These are phyloP conservation scores for Xylogone sp. DNA, from an alignment of 2,329 filamentous ascomycete species.

Conservation along the genomic window DNA sequence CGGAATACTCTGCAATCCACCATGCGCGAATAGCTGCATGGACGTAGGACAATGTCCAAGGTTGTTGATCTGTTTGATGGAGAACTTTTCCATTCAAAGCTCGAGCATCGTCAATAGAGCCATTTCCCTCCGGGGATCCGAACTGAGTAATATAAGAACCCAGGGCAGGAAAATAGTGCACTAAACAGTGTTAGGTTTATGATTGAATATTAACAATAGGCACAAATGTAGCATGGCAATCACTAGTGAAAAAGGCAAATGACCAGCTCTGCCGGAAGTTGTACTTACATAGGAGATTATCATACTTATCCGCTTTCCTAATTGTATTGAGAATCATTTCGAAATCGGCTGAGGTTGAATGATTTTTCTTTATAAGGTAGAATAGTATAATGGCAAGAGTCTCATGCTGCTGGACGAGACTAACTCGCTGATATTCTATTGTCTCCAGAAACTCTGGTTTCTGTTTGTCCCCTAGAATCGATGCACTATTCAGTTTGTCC, in stretches of 20 bases:
- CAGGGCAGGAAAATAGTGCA: conserved; percentile 80
- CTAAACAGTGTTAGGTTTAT: conserved; percentile 29
- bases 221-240: not conserved
- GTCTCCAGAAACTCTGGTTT: conserved; percentile 67
- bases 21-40: conserved; percentile 75
- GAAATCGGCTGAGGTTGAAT: conserved; percentile 70
- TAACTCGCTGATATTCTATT: conserved; percentile 74
- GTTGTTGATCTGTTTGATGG: conserved; percentile 59
- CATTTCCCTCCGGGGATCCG: conserved; percentile 70
- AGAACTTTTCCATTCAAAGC: conserved; percentile 67
- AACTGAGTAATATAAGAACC: conserved; percentile 74
- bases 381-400: conserved; percentile 76
- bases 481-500: conserved; percentile 72
- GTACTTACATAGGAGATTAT: conserved; percentile 52
- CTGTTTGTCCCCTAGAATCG: conserved; percentile 66
- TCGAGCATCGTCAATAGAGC: conserved; percentile 64
- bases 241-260: not conserved
- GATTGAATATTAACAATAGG: not conserved
- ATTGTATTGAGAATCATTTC: conserved; percentile 64
- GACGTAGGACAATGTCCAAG: conserved; percentile 71
- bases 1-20: conserved; percentile 93
- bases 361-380: conserved; percentile 72
- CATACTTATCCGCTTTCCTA: conserved; percentile 72
- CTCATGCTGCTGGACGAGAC: conserved; percentile 86
- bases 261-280: not conserved